Evolutionary conservation across 257 asterid genomes (phyloP).

Genomic region (Solanum bulbocastanum): DNA sequence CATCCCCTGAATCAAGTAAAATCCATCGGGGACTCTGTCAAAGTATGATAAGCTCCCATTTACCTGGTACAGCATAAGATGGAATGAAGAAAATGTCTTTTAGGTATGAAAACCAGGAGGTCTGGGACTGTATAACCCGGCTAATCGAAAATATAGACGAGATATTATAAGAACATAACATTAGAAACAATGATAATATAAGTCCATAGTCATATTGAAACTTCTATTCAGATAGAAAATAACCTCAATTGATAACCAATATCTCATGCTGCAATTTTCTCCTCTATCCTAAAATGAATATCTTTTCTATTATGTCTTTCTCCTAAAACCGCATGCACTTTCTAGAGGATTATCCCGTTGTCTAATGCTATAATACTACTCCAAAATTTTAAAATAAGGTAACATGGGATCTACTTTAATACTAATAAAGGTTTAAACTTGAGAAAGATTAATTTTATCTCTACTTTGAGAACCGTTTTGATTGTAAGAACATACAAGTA

Average conservation of each 20-base stretch:
- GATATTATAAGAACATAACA: not conserved
- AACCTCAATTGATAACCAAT: not conserved
- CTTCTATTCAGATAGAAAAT: not conserved
- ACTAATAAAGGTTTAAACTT: not conserved
- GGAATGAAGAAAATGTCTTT: not conserved
- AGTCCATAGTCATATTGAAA: not conserved
- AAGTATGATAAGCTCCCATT: conserved; percentile 82
- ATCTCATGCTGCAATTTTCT: not conserved
- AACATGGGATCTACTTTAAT: not conserved
- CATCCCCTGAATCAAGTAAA: conserved; percentile 80
- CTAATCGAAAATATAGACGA: not conserved
- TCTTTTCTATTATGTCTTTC: not conserved
- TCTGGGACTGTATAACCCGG: not conserved
- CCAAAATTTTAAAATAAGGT: not conserved
- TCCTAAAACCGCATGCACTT: not conserved
- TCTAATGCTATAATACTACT: not conserved
- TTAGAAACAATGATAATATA: not conserved
- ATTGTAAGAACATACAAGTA: not conserved
- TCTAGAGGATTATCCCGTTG: not conserved
- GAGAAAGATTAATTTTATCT: not conserved
- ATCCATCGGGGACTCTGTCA: conserved; percentile 72
- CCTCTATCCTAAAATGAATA: not conserved
- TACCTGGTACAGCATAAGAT: conserved; percentile 41
- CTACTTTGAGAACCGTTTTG: not conserved
- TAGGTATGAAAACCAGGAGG: not conserved